Evolutionary conservation across 495 filamentous ascomycete species (phyloP).

Genomic region (Xylaria bambusicola): DNA sequence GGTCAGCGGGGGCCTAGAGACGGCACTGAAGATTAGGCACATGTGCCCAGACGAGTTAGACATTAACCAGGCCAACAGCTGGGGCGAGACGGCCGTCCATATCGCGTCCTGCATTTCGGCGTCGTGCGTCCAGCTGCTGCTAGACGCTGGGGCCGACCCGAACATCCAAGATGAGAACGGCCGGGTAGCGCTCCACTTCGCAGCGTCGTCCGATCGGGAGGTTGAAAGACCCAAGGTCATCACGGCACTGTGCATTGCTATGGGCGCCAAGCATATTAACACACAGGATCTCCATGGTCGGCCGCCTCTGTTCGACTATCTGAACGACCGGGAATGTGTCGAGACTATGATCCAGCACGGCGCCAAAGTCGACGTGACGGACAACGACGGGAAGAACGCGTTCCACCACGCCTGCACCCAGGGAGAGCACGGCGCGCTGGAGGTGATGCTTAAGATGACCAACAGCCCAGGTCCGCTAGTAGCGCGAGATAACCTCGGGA

Average conservation of each 20-base stretch:
- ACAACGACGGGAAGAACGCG: background rate
- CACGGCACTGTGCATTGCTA: background rate
- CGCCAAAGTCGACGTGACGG: slow-evolving; percentile 4
- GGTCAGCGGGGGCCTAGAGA: background rate
- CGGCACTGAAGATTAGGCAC: slow-evolving; percentile 1
- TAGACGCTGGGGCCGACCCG: slow-evolving; percentile 4
- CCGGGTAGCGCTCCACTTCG: slow-evolving; percentile 11
- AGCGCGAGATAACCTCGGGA: background rate
- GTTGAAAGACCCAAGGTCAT: slow-evolving; percentile 2
- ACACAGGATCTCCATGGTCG: background rate
- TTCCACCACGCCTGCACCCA: slow-evolving; percentile 13
- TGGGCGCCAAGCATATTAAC: background rate
- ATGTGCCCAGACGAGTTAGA: background rate
- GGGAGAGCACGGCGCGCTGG: slow-evolving; percentile 3
- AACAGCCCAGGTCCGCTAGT: background rate
- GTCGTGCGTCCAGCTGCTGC: slow-evolving; percentile 11
- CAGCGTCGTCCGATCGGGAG: background rate
- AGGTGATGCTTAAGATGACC: slow-evolving; percentile 6
- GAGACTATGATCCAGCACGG: slow-evolving; percentile 7
- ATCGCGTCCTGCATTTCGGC: slow-evolving; percentile 9
- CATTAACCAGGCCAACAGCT: slow-evolving; percentile 12
- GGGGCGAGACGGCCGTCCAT: slow-evolving; percentile 9
- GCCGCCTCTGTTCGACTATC: slow-evolving; percentile 4
- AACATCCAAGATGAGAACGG: slow-evolving; percentile 8
- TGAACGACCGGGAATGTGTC: slow-evolving; percentile 2